These are phyloP conservation scores for Bruguiera hainesii DNA, from an alignment of 441 rosid genomes.

Conservation along the genomic window DNA sequence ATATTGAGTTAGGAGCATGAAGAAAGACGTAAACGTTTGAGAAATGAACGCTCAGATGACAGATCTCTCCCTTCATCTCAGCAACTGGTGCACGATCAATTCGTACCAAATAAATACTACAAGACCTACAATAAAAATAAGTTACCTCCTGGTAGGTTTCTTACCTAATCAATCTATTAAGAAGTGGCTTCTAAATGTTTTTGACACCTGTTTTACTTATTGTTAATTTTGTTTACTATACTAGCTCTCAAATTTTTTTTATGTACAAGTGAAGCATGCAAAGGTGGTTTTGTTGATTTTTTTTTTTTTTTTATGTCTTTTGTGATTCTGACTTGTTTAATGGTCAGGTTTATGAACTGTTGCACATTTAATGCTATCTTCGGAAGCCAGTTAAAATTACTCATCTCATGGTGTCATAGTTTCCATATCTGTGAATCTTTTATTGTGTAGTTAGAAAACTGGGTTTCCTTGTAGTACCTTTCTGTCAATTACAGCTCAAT, in stretches of 20 bases:
- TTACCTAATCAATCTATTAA: constrained; percentile 4
- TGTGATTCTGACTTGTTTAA: constrained; percentile 2
- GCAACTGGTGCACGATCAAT: constrained; percentile 47
- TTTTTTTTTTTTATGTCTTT: background rate
- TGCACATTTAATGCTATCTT: background rate
- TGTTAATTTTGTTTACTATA: background rate
- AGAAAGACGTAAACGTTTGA: constrained; percentile 81
- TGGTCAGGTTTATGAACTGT: background rate
- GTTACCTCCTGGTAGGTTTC: constrained; percentile 77
- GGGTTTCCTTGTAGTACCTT: background rate
- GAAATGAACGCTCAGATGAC: constrained; percentile 60
- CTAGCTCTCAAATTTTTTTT: background rate
- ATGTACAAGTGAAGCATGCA: background rate
- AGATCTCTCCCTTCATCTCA: constrained; percentile 47
- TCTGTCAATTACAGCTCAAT: background rate
- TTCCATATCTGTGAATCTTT: background rate
- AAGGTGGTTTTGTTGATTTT: background rate
- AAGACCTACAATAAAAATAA: constrained; percentile 63
- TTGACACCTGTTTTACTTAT: no score
- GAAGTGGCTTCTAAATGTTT: background rate
- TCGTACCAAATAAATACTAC: constrained; percentile 41
- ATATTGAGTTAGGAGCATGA: constrained; percentile 71
- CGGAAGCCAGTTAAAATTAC: background rate
- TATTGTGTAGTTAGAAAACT: background rate
- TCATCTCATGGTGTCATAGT: background rate